These are phyloP conservation scores for Anastatica hierochuntica DNA, from an alignment of 345 rosid species.

Conservation along the genomic window DNA sequence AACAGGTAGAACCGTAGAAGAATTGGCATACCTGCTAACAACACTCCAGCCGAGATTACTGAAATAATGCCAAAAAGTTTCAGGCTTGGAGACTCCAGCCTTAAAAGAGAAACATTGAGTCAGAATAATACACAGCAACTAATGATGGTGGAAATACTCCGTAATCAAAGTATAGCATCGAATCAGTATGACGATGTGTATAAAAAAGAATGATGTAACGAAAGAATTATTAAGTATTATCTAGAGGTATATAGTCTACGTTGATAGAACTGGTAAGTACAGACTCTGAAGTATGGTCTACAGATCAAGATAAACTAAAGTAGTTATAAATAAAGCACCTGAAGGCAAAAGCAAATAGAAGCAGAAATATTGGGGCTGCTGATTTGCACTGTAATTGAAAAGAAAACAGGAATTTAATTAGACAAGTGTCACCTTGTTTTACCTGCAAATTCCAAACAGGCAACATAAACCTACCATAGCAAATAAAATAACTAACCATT, in stretches of 20 bases:
- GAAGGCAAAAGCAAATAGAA: slow-evolving; percentile 97
- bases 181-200: not conserved
- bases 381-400: slow-evolving; percentile 81
- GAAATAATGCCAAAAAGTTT: slow-evolving; percentile 79
- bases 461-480: slow-evolving; percentile 10
- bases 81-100: slow-evolving; percentile 97
- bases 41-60: slow-evolving; percentile 75
- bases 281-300: slow-evolving; percentile 1
- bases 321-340: slow-evolving; percentile 39
- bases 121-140: too few relatives aligned
- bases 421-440: not conserved
- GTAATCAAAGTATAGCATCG: not conserved
- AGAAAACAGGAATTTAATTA: slow-evolving; percentile 8
- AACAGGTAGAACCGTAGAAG: too few relatives aligned
- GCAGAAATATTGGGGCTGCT: slow-evolving; percentile 95
- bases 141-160: too few relatives aligned
- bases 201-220: not conserved
- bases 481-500: slow-evolving; percentile 53
- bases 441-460: slow-evolving; percentile 6
- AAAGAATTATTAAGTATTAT: not conserved
- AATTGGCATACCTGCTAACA: slow-evolving; percentile 75
- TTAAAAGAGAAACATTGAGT: slow-evolving; percentile 26
- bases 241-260: slow-evolving; percentile 1
- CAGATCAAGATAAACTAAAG: not conserved
- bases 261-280: not conserved